Percentiles rank a stretch among this genome's conserved stretches.
Evolutionary conservation across 371 early-diverging fungal genomes (phyloP).

Genomic region (Mortierella sp.): DNA sequence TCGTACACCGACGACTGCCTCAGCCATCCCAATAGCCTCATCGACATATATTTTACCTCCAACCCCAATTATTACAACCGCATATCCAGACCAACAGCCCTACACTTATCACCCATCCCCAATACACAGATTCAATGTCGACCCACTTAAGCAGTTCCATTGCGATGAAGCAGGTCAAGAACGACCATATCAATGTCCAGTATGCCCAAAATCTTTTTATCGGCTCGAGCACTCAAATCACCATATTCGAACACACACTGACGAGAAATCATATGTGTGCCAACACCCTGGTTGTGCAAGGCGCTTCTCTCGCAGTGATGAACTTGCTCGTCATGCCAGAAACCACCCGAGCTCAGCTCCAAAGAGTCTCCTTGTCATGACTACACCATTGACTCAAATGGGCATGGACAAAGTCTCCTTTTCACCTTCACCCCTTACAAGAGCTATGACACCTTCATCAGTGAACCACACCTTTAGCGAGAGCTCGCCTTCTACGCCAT

Average conservation of each 20-base stretch:
- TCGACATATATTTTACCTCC: conserved; percentile 1
- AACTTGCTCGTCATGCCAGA: conserved; percentile 78
- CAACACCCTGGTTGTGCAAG: conserved; percentile 74
- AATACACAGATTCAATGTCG: neutral
- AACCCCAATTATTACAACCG: neutral
- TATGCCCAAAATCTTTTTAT: conserved; percentile 76
- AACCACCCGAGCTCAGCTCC: conserved; percentile 57
- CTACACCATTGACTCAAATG: neutral
- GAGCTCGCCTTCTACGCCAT: conserved; percentile 1
- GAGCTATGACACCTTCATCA: neutral
- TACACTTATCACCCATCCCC: neutral
- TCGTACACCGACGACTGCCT: neutral
- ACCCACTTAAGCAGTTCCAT: neutral
- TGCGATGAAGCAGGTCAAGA: conserved; percentile 34
- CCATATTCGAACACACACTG: conserved; percentile 88
- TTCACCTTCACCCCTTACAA: neutral
- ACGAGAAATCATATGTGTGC: conserved; percentile 85
- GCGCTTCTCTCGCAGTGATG: conserved; percentile 86
- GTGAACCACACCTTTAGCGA: neutral
- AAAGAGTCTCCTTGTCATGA: conserved; percentile 16
- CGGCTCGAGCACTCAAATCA: conserved; percentile 79
- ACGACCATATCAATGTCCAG: conserved; percentile 76
- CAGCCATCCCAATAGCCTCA: neutral
- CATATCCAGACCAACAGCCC: neutral
- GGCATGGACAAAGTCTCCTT: neutral